Evolutionary conservation across 352 stramenopile genomes (phyloP).

Genomic region (Achlya hypogyna): DNA sequence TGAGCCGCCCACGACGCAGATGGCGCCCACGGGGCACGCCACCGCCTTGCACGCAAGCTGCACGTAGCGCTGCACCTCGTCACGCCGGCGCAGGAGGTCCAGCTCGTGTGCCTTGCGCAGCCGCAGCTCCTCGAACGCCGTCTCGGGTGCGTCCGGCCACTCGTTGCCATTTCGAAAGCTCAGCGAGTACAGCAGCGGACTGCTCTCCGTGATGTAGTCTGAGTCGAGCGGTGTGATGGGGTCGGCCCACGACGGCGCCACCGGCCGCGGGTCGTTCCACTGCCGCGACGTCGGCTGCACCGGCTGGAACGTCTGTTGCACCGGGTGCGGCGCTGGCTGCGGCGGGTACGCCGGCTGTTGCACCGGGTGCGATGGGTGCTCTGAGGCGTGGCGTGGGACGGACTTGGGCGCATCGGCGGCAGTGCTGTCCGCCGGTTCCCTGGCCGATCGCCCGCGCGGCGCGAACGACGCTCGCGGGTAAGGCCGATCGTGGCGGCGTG

Average conservation of each 20-base stretch:
- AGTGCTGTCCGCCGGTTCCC: background rate
- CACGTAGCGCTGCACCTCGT: slow-evolving; percentile 46
- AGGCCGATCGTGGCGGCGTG: background rate
- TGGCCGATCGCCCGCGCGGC: background rate
- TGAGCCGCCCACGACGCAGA: slow-evolving; percentile 60
- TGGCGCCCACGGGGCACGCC: slow-evolving; percentile 53
- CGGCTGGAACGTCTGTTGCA: background rate
- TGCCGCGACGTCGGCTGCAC: background rate
- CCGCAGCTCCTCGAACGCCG: slow-evolving; percentile 38
- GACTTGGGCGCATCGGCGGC: too few relatives aligned
- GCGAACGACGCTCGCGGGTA: background rate
- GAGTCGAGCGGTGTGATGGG: slow-evolving; percentile 28
- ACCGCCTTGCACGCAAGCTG: slow-evolving; percentile 55
- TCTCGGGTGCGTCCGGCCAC: slow-evolving; percentile 64
- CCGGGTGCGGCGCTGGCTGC: background rate
- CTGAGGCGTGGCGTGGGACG: too few relatives aligned
- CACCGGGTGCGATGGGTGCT: too few relatives aligned
- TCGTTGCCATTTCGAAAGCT: slow-evolving; percentile 58
- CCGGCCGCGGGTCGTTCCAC: background rate
- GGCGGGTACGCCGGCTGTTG: background rate
- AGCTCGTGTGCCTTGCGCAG: slow-evolving; percentile 50
- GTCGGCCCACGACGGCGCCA: background rate
- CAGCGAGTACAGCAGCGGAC: slow-evolving; percentile 53
- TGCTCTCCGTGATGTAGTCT: slow-evolving; percentile 49
- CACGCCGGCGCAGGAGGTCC: slow-evolving; percentile 68